These are phyloP conservation scores for Actinidia chinensis DNA, from an alignment of 179 eudicot genomes.

Conservation along the genomic window DNA sequence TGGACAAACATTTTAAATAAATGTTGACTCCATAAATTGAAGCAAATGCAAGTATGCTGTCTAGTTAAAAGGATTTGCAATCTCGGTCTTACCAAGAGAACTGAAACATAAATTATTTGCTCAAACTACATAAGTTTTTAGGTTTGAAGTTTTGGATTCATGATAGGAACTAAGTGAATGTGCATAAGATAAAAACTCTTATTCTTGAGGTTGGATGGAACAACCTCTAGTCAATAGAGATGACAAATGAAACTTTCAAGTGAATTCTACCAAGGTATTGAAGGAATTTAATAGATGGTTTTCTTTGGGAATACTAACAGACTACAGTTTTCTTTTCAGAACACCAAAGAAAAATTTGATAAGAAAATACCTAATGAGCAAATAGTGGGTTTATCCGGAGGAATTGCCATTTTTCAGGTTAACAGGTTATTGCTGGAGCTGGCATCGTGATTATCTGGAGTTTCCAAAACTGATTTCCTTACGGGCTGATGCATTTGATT, in stretches of 20 bases:
- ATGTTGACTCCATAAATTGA: neutral
- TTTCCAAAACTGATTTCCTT: neutral
- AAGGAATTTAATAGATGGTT: neutral
- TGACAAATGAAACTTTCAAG: neutral
- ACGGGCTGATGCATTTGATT: neutral
- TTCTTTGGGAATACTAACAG: constrained; percentile 11
- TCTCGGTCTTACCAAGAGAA: neutral
- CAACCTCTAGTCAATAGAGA: neutral
- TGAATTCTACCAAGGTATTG: too few relatives aligned
- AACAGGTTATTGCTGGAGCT: neutral
- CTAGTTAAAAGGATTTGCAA: neutral
- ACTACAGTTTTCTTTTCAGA: constrained; percentile 31
- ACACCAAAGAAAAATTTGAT: constrained; percentile 50
- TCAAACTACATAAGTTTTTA: neutral
- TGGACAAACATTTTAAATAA: neutral
- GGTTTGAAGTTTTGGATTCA: neutral
- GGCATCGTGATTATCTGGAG: neutral
- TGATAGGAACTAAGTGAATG: neutral
- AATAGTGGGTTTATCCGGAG: constrained; percentile 56
- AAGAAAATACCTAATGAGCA: constrained; percentile 63
- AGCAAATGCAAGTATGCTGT: neutral
- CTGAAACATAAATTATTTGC: neutral
- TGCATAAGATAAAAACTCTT: neutral
- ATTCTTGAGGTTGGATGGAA: too few relatives aligned
- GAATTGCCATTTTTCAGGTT: constrained; percentile 68